Conservation (phyloP, 192 early-diverging fungal genomes). For the Coemansia sp. region DNA sequence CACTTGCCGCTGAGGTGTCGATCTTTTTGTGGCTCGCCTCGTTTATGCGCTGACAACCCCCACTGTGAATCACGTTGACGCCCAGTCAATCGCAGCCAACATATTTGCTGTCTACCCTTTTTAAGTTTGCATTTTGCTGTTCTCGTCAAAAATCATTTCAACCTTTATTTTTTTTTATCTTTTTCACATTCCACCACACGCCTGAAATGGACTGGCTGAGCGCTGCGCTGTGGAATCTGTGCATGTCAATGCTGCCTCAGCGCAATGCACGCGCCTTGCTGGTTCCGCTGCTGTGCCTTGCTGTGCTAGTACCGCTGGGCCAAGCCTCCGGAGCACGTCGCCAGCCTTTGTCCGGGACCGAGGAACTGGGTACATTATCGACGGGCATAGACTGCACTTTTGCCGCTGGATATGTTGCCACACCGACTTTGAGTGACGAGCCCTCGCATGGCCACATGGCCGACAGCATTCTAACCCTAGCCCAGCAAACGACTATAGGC, state of each 20-base stretch:
- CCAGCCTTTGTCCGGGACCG: not conserved
- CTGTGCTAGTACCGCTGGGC: constrained; percentile 27
- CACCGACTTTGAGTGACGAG: not conserved
- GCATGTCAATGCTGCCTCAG: constrained; percentile 50
- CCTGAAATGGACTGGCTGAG: constrained; percentile 39
- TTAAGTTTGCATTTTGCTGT: not conserved
- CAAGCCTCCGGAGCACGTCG: constrained; percentile 11
- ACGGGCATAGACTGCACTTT: not conserved
- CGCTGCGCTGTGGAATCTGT: constrained; percentile 41
- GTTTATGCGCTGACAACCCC: not conserved
- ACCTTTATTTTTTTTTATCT: too few relatives aligned
- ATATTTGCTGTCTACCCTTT: not conserved
- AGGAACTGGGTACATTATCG: not conserved
- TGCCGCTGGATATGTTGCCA: not conserved
- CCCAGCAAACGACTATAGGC: not conserved
- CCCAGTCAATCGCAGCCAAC: not conserved
- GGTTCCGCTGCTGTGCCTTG: constrained; percentile 40
- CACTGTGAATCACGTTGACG: not conserved
- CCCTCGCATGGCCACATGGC: not conserved
- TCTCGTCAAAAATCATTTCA: not conserved
- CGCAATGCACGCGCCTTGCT: constrained; percentile 47
- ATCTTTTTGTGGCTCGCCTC: constrained; percentile 38
- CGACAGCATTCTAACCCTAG: constrained; percentile 4
- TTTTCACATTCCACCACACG: not conserved
- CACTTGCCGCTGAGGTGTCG: constrained; percentile 33